A percentile compares a stretch with the other conserved stretches of the same genome.
phyloP scores from a whole-genome alignment of 441 rosid species.

The Hura crepitans region DNA sequence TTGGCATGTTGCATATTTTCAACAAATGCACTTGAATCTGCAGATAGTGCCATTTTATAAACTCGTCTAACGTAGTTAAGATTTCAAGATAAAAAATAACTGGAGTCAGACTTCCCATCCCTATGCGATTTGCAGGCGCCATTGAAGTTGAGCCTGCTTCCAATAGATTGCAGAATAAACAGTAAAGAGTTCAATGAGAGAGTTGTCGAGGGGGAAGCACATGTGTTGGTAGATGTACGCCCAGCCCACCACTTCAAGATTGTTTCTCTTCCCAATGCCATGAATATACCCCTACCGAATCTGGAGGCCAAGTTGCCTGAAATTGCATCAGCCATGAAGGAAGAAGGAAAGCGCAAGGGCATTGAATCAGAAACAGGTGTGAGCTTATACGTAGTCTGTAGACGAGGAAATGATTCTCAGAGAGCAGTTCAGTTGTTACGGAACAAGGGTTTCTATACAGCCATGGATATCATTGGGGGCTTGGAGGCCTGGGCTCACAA shows the following conservation, averaged over 20 bases:
- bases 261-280: slow-evolving; percentile 68
- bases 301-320: slow-evolving; percentile 62
- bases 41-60: background rate
- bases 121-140: slow-evolving; percentile 42
- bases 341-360: slow-evolving; percentile 30
- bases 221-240: slow-evolving; percentile 72
- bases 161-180: slow-evolving; percentile 60
- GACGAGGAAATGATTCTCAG: slow-evolving; percentile 92
- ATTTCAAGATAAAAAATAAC: background rate
- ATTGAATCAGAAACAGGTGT: slow-evolving; percentile 28
- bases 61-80: background rate
- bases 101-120: background rate
- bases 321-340: slow-evolving; percentile 55
- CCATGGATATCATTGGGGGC: slow-evolving; percentile 78
- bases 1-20: background rate
- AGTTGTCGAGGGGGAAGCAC: slow-evolving; percentile 44
- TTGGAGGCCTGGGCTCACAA: slow-evolving; percentile 71
- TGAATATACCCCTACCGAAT: slow-evolving; percentile 63
- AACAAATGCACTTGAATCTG: background rate
- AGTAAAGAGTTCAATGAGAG: slow-evolving; percentile 52
- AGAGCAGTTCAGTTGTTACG: slow-evolving; percentile 70
- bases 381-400: slow-evolving; percentile 57
- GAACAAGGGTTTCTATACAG: slow-evolving; percentile 50
- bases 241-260: slow-evolving; percentile 83
- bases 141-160: slow-evolving; percentile 51